A percentile compares a stretch with the other conserved stretches of the same genome.
These are phyloP conservation scores for Fusarium euwallaceae DNA, from an alignment of 2,329 filamentous ascomycete genomes.

Conservation along the genomic window DNA sequence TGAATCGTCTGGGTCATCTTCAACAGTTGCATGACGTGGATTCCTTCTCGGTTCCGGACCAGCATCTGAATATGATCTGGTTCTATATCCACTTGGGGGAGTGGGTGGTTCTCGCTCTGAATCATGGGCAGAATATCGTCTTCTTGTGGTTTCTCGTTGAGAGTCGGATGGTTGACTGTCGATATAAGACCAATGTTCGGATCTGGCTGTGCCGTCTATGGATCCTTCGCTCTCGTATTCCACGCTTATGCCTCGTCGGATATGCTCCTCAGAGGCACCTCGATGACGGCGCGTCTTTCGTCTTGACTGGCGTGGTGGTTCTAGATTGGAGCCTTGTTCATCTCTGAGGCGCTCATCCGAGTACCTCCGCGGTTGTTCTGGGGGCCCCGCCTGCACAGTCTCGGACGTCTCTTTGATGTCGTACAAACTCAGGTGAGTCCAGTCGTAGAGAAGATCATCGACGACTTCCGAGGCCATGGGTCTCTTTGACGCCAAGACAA, in stretches of 20 bases:
- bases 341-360: neutral
- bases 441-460: neutral
- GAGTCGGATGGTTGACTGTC: neutral
- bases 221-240: neutral
- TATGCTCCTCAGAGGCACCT: neutral
- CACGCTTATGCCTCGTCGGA: neutral
- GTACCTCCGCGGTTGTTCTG: neutral
- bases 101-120: neutral
- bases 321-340: neutral
- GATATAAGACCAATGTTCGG: neutral
- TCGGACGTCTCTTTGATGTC: neutral
- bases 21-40: neutral
- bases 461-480: neutral
- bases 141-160: neutral
- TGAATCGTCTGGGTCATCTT: neutral
- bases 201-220: neutral
- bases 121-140: neutral
- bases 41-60: neutral
- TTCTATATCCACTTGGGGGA: neutral
- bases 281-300: neutral
- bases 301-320: neutral
- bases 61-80: neutral
- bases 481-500: neutral
- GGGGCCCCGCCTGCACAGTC: neutral
- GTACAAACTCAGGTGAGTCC: constrained; percentile 1